Base-by-base conservation (phyloP, 2,329 filamentous ascomycete species). In the Acephala macrosclerotiorum region DNA sequence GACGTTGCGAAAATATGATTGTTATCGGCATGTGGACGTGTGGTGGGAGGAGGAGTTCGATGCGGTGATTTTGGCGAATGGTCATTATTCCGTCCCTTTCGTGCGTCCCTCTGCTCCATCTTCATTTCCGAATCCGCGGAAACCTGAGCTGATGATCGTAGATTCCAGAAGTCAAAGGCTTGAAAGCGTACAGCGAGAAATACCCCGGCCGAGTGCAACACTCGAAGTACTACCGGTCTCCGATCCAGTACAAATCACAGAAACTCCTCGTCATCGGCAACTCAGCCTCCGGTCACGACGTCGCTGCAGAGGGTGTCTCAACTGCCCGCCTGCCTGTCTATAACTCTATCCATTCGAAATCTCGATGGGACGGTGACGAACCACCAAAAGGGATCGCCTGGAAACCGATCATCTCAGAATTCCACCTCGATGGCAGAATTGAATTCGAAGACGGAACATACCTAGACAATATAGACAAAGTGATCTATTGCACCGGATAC, bases 401-500 rank as follows among this genome's bases (percentile, higher is more conserved):
- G 85, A 87, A 85, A 69, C 83, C 85, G 0, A 70, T 84, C 12
- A 81, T 89, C 51, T 76, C 70, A 0, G 77, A 80, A 35, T 87
- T 80, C 70, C 68, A 75, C 26, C 11, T 77, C 58, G 75, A 80
- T 71, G 79, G 83, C 29, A 66, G 81, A 49, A 76, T 88, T 71
- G 59, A 83, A 26, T 92, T 96, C 69, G 82, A 83, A 40, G 84
- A 92, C 71, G 89, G 89, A 6, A 82, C 81, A 0, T 75, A 89
- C 11, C 89, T 93, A 72, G 79, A 80, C 4, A 81, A 88, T 36
- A 78, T 97, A 59, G 94, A 97, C 72, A 85, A 87, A 1, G 80
- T 97, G 2, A 77, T 97, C 38, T 97, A 95, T 77, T 93, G 91
- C 77, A 97, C 94, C 0, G 94, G 94, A 0, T 97, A 96, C 73